These are phyloP conservation scores for Neonectria ditissima DNA, from an alignment of 2,329 filamentous ascomycete species.

Conservation along the genomic window DNA sequence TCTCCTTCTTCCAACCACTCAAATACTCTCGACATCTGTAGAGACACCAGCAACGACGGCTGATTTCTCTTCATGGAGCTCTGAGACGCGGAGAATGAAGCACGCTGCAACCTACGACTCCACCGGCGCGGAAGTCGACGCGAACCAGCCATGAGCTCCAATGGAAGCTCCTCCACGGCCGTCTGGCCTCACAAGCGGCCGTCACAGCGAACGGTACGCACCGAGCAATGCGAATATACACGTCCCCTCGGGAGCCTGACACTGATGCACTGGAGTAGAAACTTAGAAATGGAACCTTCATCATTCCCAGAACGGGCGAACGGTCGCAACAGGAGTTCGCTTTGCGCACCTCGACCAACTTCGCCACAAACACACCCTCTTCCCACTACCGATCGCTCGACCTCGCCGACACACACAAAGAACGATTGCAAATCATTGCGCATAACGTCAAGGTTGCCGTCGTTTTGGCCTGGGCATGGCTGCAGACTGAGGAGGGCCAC, in stretches of 20 bases:
- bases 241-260: background rate
- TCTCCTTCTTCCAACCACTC: background rate
- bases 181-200: constrained; percentile 58
- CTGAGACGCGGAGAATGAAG: constrained; percentile 41
- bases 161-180: constrained; percentile 46
- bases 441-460: constrained; percentile 55
- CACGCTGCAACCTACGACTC: constrained; percentile 35
- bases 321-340: constrained; percentile 84
- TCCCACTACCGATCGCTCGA: constrained; percentile 36
- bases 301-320: constrained; percentile 87
- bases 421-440: constrained; percentile 49
- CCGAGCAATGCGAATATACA: background rate
- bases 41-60: constrained; percentile 5
- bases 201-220: constrained; percentile 60
- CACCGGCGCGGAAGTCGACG: constrained; percentile 37
- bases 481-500: constrained; percentile 78
- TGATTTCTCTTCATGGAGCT: constrained; percentile 32
- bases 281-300: constrained; percentile 86
- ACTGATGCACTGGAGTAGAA: constrained; percentile 60
- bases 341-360: constrained; percentile 66
- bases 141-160: constrained; percentile 59
- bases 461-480: constrained; percentile 65
- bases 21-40: background rate
- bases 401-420: constrained; percentile 48
- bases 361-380: constrained; percentile 28